Evolutionary conservation across 257 asterid genomes (phyloP).

Genomic region (Cynanchum wilfordii): DNA sequence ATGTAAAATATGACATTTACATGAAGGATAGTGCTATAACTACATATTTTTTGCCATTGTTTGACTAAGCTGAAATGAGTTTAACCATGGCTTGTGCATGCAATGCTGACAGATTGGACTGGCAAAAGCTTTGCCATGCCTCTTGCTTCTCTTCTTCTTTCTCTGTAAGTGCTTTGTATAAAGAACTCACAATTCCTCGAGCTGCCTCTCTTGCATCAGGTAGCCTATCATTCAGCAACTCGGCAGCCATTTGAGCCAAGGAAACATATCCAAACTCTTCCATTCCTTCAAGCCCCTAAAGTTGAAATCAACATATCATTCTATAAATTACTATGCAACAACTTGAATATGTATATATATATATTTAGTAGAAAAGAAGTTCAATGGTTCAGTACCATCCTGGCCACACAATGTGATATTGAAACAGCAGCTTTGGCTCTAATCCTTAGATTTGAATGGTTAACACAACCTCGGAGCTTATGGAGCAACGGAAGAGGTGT

Average conservation of each 20-base stretch:
- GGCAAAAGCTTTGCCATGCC: conserved; percentile 88
- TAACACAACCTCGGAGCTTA: conserved; percentile 47
- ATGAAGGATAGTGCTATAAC: conserved; percentile 6
- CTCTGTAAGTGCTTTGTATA: conserved; percentile 45
- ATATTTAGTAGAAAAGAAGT: background rate
- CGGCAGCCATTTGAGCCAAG: conserved; percentile 49
- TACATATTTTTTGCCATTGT: background rate
- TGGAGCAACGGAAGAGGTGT: conserved; percentile 69
- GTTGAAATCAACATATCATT: conserved; percentile 1
- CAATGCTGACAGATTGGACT: conserved; percentile 61
- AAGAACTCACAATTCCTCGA: conserved; percentile 41
- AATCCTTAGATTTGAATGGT: conserved; percentile 66
- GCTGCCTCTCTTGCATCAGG: conserved; percentile 97
- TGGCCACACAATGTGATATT: conserved; percentile 59
- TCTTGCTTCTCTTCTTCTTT: conserved; percentile 61
- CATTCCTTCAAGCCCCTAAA: conserved; percentile 65
- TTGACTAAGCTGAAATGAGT: conserved; percentile 42
- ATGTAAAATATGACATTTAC: conserved; percentile 1
- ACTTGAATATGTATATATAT: background rate
- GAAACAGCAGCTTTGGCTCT: conserved; percentile 84
- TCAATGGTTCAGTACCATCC: conserved; percentile 49
- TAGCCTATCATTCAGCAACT: conserved; percentile 70
- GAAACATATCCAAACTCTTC: conserved; percentile 54
- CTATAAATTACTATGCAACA: background rate
- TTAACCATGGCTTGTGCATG: conserved; percentile 76